phyloP scores from a whole-genome alignment of 2,329 filamentous ascomycete genomes.

The Plenodomus tracheiphilus region DNA sequence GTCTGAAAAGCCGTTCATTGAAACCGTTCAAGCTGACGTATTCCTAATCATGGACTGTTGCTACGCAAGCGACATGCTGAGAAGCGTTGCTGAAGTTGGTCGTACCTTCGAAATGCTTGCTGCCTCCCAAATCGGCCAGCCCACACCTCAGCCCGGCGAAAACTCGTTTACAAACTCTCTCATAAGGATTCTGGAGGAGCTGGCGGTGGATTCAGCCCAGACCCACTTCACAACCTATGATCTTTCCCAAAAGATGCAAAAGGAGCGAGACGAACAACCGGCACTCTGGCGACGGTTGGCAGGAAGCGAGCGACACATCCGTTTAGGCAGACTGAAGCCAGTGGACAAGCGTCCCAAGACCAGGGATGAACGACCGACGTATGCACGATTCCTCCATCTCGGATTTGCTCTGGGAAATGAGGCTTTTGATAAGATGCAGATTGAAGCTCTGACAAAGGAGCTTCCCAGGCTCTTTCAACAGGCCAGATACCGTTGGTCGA shows the following conservation, averaged over 20 bases:
- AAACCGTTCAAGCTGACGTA: conserved; percentile 14
- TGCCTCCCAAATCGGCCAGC: conserved; percentile 1
- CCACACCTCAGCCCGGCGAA: conserved; percentile 5
- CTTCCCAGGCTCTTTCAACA: background rate
- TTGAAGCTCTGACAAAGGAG: background rate
- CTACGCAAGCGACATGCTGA: conserved; percentile 19
- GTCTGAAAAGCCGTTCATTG: conserved; percentile 5
- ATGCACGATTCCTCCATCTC: conserved; percentile 5
- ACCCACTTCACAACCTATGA: conserved; percentile 4
- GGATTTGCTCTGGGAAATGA: conserved; percentile 4
- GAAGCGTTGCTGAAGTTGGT: conserved; percentile 3
- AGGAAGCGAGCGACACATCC: conserved; percentile 2
- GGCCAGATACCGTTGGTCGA: background rate
- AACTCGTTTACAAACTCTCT: conserved; percentile 10
- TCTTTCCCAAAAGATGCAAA: conserved; percentile 3
- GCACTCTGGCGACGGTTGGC: background rate
- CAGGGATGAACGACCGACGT: background rate
- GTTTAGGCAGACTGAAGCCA: conserved; percentile 4
- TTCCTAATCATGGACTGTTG: conserved; percentile 29
- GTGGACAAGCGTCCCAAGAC: background rate
- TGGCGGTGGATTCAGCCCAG: background rate
- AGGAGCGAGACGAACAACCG: background rate
- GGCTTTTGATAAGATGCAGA: conserved; percentile 8
- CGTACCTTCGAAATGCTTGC: conserved; percentile 9
- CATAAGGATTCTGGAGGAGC: conserved; percentile 5